Conservation (phyloP, 805 yeast species). For the Yarrowia bubula region DNA sequence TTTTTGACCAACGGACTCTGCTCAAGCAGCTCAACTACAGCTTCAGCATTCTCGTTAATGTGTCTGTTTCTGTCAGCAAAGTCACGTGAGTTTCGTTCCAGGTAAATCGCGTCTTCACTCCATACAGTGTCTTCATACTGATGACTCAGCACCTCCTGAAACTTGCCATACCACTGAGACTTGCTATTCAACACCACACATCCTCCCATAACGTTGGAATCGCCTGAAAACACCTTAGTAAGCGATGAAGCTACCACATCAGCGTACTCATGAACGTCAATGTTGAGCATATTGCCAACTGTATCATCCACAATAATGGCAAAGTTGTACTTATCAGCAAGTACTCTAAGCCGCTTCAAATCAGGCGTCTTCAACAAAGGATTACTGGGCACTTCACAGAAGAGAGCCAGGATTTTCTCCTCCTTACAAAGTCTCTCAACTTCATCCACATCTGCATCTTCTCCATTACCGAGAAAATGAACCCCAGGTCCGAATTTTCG, state of each 20-base stretch:
- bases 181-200: constrained; percentile 73
- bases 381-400: constrained; percentile 93
- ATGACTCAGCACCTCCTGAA: constrained; percentile 51
- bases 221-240: constrained; percentile 92
- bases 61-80: constrained; percentile 59
- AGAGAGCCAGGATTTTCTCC: constrained; percentile 67
- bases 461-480: constrained; percentile 81
- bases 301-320: constrained; percentile 91
- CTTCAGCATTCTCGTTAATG: constrained; percentile 43
- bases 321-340: constrained; percentile 70
- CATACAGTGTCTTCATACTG: constrained; percentile 76
- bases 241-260: constrained; percentile 85
- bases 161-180: constrained; percentile 48
- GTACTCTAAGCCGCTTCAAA: constrained; percentile 56
- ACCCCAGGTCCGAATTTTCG: constrained; percentile 91
- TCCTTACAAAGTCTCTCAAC: constrained; percentile 65
- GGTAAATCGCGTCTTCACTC: constrained; percentile 90
- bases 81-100: constrained; percentile 93
- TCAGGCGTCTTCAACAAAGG: constrained; percentile 89
- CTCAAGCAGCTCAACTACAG: constrained; percentile 39
- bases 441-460: constrained; percentile 58
- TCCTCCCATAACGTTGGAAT: constrained; percentile 95
- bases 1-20: constrained; percentile 50
- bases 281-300: constrained; percentile 83
- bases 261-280: constrained; percentile 75